Evolutionary conservation across 2,329 filamentous ascomycete species (phyloP).

Genomic region (Blastomyces emzantsi): DNA sequence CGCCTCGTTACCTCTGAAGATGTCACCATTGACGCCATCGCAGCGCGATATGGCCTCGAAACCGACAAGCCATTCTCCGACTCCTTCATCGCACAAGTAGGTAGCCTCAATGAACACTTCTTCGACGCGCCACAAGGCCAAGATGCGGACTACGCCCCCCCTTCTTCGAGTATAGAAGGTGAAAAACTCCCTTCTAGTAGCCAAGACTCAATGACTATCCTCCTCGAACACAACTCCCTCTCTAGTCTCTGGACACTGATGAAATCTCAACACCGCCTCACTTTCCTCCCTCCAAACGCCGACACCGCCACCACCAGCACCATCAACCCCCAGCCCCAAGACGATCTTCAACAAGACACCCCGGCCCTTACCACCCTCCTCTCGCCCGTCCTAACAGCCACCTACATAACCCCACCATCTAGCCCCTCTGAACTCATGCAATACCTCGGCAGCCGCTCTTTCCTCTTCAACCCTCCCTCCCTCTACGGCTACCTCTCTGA

Average conservation of each 20-base stretch:
- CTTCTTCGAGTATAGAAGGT: conserved; percentile 18
- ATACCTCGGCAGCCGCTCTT: conserved; percentile 47
- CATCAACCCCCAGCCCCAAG: conserved; percentile 27
- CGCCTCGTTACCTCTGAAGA: conserved; percentile 58
- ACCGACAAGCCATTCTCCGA: conserved; percentile 62
- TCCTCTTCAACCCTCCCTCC: conserved; percentile 56
- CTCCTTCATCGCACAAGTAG: conserved; percentile 66
- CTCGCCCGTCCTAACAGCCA: conserved; percentile 38
- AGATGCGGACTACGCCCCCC: conserved; percentile 18
- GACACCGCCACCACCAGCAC: conserved; percentile 8
- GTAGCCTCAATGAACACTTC: conserved; percentile 58
- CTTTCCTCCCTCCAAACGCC: conserved; percentile 33
- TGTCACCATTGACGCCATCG: conserved; percentile 60
- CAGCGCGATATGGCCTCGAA: conserved; percentile 62
- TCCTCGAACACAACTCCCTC: conserved; percentile 52
- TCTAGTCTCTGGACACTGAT: conserved; percentile 53
- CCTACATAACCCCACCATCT: conserved; percentile 33
- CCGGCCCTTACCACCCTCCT: conserved; percentile 23
- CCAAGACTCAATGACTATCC: conserved; percentile 43
- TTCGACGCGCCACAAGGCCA: conserved; percentile 39
- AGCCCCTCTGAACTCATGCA: conserved; percentile 19
- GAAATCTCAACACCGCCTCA: conserved; percentile 49
- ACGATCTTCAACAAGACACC: conserved; percentile 25
- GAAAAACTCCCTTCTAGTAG: conserved; percentile 17
- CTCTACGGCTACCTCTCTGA: conserved; percentile 58